Evolutionary conservation across 805 yeast genomes (phyloP).

Genomic region (Debaryomyces prosopidis): DNA sequence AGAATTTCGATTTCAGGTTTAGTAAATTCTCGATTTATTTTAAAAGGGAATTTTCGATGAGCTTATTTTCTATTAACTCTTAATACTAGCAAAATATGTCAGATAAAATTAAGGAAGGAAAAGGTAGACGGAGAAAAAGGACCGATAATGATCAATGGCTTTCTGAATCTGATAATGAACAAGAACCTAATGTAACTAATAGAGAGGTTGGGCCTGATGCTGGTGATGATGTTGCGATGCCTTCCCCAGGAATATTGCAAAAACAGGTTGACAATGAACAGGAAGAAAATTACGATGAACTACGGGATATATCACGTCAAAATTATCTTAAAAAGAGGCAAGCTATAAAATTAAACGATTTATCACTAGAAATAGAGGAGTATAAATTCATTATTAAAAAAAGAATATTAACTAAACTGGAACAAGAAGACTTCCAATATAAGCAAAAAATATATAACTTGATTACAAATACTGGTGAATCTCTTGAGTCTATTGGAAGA

Average conservation of each 20-base stretch:
- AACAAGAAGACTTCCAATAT: conserved; percentile 16
- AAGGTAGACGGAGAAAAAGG: conserved; percentile 15
- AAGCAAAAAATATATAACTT: conserved; percentile 17
- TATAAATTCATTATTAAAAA: conserved; percentile 3
- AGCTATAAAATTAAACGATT: conserved; percentile 16
- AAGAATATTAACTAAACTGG: conserved; percentile 7
- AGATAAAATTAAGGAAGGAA: conserved; percentile 8
- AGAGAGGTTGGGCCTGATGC: background rate
- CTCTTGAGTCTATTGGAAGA: conserved; percentile 3
- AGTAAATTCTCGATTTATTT: background rate
- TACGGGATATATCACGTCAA: conserved; percentile 17
- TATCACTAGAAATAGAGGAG: conserved; percentile 14
- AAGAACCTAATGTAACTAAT: background rate
- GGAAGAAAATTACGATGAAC: conserved; percentile 4
- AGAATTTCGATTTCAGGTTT: background rate
- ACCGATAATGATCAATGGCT: conserved; percentile 16
- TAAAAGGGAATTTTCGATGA: conserved; percentile 1
- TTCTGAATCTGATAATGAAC: conserved; percentile 9
- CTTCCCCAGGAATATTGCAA: background rate
- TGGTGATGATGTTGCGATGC: background rate
- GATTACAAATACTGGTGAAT: conserved; percentile 23
- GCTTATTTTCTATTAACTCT: background rate
- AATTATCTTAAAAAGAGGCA: conserved; percentile 23
- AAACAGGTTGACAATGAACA: background rate
- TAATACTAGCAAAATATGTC: conserved; percentile 4